Base-by-base conservation (phyloP, 768 basidiomycete genomes). In the Collybia nuda region DNA sequence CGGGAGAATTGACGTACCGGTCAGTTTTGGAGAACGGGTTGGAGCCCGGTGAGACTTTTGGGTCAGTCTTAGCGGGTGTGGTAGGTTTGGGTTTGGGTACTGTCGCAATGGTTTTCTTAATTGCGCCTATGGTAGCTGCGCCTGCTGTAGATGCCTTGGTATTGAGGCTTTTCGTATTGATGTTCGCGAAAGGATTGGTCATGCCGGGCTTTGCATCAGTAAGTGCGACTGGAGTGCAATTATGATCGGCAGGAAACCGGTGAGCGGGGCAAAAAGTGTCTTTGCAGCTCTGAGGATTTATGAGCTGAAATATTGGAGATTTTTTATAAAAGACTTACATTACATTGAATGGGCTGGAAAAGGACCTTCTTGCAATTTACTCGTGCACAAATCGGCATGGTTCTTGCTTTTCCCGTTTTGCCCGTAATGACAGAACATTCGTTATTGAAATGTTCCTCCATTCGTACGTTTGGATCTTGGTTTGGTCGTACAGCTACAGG, bases 381-480 rank as follows among this genome's bases (percentile, higher is more conserved):
- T 58, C 74, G 70, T 1, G 80, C 82, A 64, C 86, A 91, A 21
- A 75, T 64, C 0, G 85, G 88, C 51, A 72, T 72, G 15, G 80
- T 72, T 52, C 67, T 75, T 29, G 67, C 52, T 49, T 72, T 75
- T 19, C 59, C 55, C 17, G 76, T 66, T 62, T 75, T 82, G 6
- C 88, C 89, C 0, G 83, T 87, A 71, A 85, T 82, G 29, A 83
- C 82, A 11, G 78, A 76, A 58, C 90, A 93, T 40, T 85, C 84
- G 0, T 60, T 73, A 19, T 62, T 71, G 55, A 94, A 78, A 63
- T 93, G 91, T 0, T 71, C 68, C 57, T 93, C 90, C 86, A 94
- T 91, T 42, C 84, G 79, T 37, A 82, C 67, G 57, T 93, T 93
- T 9, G 90, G 88, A 59, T 93, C 88, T 63, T 89, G 82, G 22